Evolutionary conservation across 78 protist genomes (phyloP).

Genomic region (Blattamonas nauphoetae): DNA sequence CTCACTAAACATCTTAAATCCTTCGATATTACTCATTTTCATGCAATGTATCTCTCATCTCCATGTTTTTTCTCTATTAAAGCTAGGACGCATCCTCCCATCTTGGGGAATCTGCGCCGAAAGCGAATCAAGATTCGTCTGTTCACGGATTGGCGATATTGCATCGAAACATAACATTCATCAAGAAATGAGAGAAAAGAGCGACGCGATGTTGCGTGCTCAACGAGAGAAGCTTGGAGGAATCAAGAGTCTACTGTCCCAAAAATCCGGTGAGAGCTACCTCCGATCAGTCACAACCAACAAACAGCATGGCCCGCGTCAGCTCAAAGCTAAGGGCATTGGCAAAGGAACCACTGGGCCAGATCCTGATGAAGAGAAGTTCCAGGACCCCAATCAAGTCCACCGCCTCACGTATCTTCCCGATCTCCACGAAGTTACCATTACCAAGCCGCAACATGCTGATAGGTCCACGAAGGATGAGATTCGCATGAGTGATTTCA

Average conservation of each 20-base stretch:
- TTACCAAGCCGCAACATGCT: neutral
- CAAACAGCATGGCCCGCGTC: neutral
- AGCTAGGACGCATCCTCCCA: neutral
- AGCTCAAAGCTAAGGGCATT: neutral
- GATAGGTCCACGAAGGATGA: neutral
- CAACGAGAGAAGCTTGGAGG: neutral
- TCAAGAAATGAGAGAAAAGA: neutral
- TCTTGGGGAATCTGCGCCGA: neutral
- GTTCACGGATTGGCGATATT: neutral
- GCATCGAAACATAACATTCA: neutral
- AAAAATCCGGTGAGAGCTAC: neutral
- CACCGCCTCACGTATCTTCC: neutral
- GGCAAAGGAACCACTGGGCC: neutral
- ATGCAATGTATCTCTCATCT: neutral
- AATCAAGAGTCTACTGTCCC: neutral
- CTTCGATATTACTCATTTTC: neutral
- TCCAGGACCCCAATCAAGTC: neutral
- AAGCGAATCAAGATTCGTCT: neutral
- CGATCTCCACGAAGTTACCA: neutral
- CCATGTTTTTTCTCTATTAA: neutral
- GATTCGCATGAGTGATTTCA: neutral
- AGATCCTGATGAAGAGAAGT: neutral
- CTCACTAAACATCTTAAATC: neutral
- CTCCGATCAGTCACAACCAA: neutral
- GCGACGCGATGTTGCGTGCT: neutral